phyloP scores from a whole-genome alignment of 257 asterid genomes.

The Linderniella brevidens region DNA sequence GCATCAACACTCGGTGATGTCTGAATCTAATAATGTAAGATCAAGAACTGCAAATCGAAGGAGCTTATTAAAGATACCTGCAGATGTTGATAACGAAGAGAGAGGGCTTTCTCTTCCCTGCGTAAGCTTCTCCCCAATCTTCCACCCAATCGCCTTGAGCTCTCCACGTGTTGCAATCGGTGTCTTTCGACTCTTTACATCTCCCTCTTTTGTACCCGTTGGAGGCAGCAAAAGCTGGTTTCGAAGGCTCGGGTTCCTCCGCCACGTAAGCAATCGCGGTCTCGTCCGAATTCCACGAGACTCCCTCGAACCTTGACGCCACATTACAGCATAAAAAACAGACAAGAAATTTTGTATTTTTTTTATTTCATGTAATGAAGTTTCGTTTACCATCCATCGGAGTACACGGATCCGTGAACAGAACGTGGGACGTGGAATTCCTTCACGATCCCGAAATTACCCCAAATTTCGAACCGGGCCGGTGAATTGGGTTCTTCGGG shows the following conservation, averaged over 20 bases:
- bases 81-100: slow-evolving; percentile 47
- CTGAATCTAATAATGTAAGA: no score
- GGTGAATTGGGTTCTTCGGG: slow-evolving; percentile 64
- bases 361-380: no score
- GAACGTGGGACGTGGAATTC: slow-evolving; percentile 48
- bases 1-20: slow-evolving; percentile 11
- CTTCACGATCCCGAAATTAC: slow-evolving; percentile 47
- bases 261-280: slow-evolving; percentile 64
- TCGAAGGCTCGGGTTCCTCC: slow-evolving; percentile 50
- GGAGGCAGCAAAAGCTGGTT: slow-evolving; percentile 38
- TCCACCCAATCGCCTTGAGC: slow-evolving; percentile 94
- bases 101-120: slow-evolving; percentile 74
- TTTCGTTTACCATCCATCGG: slow-evolving; percentile 70
- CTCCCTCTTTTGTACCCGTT: slow-evolving; percentile 40
- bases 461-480: slow-evolving; percentile 74
- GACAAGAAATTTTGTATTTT: background rate
- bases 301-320: slow-evolving; percentile 74
- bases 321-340: slow-evolving; percentile 9
- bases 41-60: no score
- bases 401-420: slow-evolving; percentile 62
- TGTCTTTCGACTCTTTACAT: slow-evolving; percentile 40
- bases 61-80: slow-evolving; percentile 37
- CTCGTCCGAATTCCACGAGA: slow-evolving; percentile 85
- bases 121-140: slow-evolving; percentile 92
- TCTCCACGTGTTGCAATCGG: slow-evolving; percentile 45